Percentiles rank a stretch among this genome's conserved stretches.
Conservation (phyloP, 129 eudicot species). For the Glebionis coronaria region DNA sequence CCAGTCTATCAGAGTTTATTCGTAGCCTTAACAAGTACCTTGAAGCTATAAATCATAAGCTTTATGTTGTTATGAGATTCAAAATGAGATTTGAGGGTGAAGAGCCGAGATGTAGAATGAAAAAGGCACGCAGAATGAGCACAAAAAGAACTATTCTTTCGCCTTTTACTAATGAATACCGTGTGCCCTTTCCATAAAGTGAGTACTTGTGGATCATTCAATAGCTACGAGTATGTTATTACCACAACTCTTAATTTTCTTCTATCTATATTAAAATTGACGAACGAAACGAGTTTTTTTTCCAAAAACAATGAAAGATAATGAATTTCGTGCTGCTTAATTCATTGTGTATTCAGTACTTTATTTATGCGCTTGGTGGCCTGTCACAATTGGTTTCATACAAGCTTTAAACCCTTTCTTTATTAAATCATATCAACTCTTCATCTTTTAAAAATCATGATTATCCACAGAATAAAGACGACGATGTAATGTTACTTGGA, state of each 20-base stretch:
- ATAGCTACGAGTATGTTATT: constrained; percentile 56
- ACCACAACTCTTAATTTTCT: neutral
- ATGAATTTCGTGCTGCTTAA: neutral
- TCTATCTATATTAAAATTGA: neutral
- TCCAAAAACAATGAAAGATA: neutral
- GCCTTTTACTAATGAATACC: constrained; percentile 96
- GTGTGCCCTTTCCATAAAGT: no score
- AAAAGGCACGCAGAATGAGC: no score
- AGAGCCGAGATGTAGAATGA: no score
- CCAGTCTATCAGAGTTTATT: constrained; percentile 90
- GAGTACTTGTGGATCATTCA: constrained; percentile 65
- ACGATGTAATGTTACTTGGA: no score
- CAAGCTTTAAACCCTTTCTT: no score
- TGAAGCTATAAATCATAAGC: constrained; percentile 69
- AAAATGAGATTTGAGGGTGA: constrained; percentile 97
- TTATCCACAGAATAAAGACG: no score
- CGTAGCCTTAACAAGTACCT: constrained; percentile 87
- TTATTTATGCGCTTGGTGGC: no score
- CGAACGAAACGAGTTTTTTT: no score
- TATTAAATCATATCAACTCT: no score
- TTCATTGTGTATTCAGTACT: no score
- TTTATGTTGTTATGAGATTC: constrained; percentile 93
- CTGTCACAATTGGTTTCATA: no score
- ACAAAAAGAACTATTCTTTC: constrained; percentile 87
- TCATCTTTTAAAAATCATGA: no score